Evolutionary conservation across 108 stramenopile genomes (phyloP), one percentile per base, ranked within the genome.

Genomic region (Cyclotella baltica): DNA sequence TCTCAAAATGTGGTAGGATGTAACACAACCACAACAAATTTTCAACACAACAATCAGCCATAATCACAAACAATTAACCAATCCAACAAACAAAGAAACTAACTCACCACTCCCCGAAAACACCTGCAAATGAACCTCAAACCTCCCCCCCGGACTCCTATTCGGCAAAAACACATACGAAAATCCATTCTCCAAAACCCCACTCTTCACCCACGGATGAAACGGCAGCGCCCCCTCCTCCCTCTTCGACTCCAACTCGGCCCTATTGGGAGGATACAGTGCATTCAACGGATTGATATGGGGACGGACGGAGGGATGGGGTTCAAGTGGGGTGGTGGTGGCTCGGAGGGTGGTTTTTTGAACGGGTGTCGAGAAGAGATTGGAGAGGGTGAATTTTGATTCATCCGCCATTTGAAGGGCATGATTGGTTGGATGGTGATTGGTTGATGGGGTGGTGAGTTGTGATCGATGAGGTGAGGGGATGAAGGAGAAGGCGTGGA

Each of bases 111-210:
- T 89, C 16, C 96, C 96, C 16, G 92, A 94, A 58, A 95, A 94
- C 13, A 97, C 96, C 85, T 98, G 97, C 63, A 98, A 86, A 86
- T 98, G 97, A 6, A 93, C 96, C 83, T 98, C 98, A 84, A 98
- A 98, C 23, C 98, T 89, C 18, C 92, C 97, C 27, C 95, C 83
- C 13, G 98, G 98, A 75, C 87, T 83, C 66, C 92, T 88, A 84
- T 98, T 98, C 73, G 96, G 97, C 30, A 98, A 85, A 72, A 98
- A 97, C 18, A 95, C 86, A 79, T 98, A 98, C 9, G 86, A 84
- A 15, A 98, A 84, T 23, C 98, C 98, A 83, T 98, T 98, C 47
- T 85, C 78, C 34, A 98, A 82, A 23, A 85, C 83, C 16, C 96
- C 96, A 34, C 76, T 82, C 43, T 66, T 48, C 13, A 97, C 89